These are phyloP conservation scores for Sphagnum magellanicum DNA, from an alignment of 228 moss, liverwort and hornwort genomes.

Conservation along the genomic window DNA sequence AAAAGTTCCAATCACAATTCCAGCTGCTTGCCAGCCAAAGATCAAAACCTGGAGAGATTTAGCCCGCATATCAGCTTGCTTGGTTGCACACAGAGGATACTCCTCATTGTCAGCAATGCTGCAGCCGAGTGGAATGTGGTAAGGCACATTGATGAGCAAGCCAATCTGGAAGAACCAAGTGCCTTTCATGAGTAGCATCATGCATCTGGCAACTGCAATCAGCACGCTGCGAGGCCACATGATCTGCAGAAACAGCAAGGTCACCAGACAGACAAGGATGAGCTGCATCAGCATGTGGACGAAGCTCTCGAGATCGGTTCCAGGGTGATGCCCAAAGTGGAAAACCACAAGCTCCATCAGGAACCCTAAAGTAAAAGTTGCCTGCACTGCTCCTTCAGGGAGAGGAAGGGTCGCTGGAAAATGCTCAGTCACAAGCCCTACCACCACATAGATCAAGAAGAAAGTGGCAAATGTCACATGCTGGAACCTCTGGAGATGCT, in stretches of 20 bases:
- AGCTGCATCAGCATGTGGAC: constrained; percentile 87
- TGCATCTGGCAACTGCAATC: constrained; percentile 46
- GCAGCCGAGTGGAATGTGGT: constrained; percentile 55
- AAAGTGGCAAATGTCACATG: constrained; percentile 71
- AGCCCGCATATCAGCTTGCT: constrained; percentile 45
- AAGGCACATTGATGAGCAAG: constrained; percentile 43
- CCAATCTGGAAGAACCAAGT: constrained; percentile 90
- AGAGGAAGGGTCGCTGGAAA: constrained; percentile 30
- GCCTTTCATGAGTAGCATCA: constrained; percentile 73
- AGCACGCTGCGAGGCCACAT: constrained; percentile 38
- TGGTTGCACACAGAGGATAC: constrained; percentile 45
- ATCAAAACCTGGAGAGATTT: constrained; percentile 71
- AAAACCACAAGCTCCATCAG: constrained; percentile 81
- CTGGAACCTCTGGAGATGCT: constrained; percentile 75
- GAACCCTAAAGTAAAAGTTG: constrained; percentile 69
- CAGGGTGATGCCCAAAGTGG: constrained; percentile 84
- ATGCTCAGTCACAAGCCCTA: constrained; percentile 50
- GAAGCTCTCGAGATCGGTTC: constrained; percentile 59
- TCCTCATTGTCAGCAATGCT: constrained; percentile 26
- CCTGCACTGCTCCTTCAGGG: constrained; percentile 60
- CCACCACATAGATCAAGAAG: constrained; percentile 48
- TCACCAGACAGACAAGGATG: constrained; percentile 41
- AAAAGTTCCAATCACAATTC: constrained; percentile 34
- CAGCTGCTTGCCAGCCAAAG: constrained; percentile 50
- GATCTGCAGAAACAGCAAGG: constrained; percentile 70